These are phyloP conservation scores for Puccinia coronata DNA, from an alignment of 1,284 basidiomycete species.

Conservation along the genomic window DNA sequence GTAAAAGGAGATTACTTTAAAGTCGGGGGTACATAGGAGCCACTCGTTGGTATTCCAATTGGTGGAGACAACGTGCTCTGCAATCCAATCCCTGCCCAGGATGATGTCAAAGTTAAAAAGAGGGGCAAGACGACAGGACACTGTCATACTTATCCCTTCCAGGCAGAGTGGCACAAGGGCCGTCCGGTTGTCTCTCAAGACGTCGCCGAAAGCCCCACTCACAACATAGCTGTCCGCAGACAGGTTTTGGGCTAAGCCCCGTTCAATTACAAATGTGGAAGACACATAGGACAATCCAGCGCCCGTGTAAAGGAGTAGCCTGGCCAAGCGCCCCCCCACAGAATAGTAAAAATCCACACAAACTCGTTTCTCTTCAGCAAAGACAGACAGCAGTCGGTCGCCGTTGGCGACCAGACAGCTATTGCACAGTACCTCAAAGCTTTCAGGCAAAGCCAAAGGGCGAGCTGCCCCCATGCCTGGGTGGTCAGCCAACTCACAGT, in stretches of 20 bases:
- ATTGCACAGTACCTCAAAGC: not conserved
- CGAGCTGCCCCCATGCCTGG: not conserved
- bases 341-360: not conserved
- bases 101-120: not conserved
- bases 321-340: not conserved
- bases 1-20: no score
- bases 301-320: slow-evolving; percentile 16
- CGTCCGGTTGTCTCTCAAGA: not conserved
- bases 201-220: not conserved
- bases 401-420: not conserved
- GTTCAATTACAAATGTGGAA: not conserved
- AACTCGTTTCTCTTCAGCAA: not conserved
- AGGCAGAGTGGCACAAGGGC: not conserved
- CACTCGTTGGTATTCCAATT: slow-evolving; percentile 3
- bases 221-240: not conserved
- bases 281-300: no score
- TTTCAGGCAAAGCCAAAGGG: not conserved
- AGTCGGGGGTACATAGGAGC: no score
- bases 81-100: slow-evolving; percentile 14
- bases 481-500: not conserved
- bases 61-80: not conserved
- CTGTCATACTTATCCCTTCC: not conserved
- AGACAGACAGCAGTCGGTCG: not conserved
- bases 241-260: not conserved
- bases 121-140: not conserved